Percentiles rank a stretch among this genome's conserved stretches.
Evolutionary conservation across 805 yeast species (phyloP).

Genomic region (Clavispora fructus): DNA sequence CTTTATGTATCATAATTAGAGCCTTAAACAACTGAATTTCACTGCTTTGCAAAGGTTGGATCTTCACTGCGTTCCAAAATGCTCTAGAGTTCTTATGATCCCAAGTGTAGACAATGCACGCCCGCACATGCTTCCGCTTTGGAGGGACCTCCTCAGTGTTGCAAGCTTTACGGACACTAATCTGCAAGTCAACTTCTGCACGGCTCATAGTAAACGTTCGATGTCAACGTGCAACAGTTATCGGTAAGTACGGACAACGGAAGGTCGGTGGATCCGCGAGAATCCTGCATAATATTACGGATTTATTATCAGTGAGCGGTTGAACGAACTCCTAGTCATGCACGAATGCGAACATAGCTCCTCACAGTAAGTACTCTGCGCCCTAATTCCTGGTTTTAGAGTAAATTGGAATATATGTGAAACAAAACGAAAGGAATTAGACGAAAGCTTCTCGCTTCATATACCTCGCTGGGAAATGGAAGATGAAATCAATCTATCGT

Average conservation of each 20-base stretch:
- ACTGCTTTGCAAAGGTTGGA: conserved; percentile 74
- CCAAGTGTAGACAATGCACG: conserved; percentile 95
- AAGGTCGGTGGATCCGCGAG: neutral
- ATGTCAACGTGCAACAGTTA: neutral
- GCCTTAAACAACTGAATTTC: conserved; percentile 85
- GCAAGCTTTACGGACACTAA: conserved; percentile 77
- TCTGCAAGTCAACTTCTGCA: conserved; percentile 43
- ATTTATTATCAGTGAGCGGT: neutral
- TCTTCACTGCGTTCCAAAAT: conserved; percentile 78
- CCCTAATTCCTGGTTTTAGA: too few relatives aligned
- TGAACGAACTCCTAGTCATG: neutral
- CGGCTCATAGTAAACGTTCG: conserved; percentile 29
- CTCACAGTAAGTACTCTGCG: too few relatives aligned
- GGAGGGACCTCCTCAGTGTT: conserved; percentile 86
- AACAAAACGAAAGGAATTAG: too few relatives aligned
- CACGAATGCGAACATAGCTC: neutral
- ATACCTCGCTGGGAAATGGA: too few relatives aligned
- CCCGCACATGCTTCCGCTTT: conserved; percentile 91
- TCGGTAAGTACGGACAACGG: neutral
- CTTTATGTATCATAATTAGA: conserved; percentile 79
- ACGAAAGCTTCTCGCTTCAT: too few relatives aligned
- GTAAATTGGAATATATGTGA: too few relatives aligned
- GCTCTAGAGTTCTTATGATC: conserved; percentile 82
- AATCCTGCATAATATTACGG: neutral
- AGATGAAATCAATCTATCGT: too few relatives aligned